A percentile compares a stretch with the other conserved stretches of the same genome.
phyloP scores from a whole-genome alignment of 768 basidiomycete genomes.

The Xanthoconium purpureum region DNA sequence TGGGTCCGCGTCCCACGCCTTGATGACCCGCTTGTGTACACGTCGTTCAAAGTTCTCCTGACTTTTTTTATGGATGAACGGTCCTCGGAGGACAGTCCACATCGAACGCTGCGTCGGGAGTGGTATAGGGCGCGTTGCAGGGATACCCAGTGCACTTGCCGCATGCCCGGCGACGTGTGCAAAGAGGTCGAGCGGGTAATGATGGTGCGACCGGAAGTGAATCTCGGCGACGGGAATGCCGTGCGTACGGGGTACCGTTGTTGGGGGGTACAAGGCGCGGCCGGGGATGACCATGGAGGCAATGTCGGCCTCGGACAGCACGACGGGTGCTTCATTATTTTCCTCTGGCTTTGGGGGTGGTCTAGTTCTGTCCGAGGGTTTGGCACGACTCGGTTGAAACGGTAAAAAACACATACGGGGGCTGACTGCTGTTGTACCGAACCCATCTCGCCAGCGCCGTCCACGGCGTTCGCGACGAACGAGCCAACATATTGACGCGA shows the following conservation, averaged over 20 bases:
- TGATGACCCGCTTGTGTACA: constrained; percentile 81
- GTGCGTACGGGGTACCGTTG: constrained; percentile 59
- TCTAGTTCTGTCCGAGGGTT: background rate
- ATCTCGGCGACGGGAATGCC: constrained; percentile 75
- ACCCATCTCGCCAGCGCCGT: constrained; percentile 20
- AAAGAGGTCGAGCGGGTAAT: constrained; percentile 68
- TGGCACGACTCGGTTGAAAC: background rate
- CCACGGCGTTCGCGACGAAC: constrained; percentile 17
- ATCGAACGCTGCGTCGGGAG: constrained; percentile 75
- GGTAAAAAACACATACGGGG: constrained; percentile 12
- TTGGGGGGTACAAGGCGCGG: constrained; percentile 52
- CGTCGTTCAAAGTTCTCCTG: constrained; percentile 94
- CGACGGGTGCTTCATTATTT: constrained; percentile 5
- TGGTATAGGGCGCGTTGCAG: constrained; percentile 57
- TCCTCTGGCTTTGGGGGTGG: constrained; percentile 4
- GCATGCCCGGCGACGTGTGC: constrained; percentile 82
- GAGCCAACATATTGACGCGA: constrained; percentile 31
- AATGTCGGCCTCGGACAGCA: constrained; percentile 37
- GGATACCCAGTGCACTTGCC: constrained; percentile 81
- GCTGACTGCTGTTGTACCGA: constrained; percentile 13
- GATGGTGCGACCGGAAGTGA: constrained; percentile 78
- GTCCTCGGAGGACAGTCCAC: constrained; percentile 82
- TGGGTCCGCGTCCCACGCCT: constrained; percentile 84
- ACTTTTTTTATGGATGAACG: constrained; percentile 89
- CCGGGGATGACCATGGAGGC: constrained; percentile 62